Percentiles rank a stretch among this genome's conserved stretches.
Conservation (phyloP, 495 filamentous ascomycete genomes). For the Penicillium tannophilum region DNA sequence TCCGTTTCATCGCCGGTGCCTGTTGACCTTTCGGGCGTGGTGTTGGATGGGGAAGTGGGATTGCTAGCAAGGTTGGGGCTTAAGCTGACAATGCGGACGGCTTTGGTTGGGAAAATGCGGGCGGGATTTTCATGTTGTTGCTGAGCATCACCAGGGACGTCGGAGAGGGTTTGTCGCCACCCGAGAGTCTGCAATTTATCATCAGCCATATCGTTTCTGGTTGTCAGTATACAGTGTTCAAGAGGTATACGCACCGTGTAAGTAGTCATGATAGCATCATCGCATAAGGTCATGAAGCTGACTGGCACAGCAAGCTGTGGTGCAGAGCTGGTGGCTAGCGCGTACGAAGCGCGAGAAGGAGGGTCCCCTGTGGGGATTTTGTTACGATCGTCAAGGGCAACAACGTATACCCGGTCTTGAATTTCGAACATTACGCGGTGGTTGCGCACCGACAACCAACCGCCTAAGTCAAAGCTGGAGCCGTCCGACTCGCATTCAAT, state of each 20-base stretch:
- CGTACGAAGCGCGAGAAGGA: constrained; percentile 36
- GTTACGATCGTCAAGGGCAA: constrained; percentile 38
- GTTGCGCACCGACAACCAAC: constrained; percentile 43
- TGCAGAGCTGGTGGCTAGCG: constrained; percentile 37
- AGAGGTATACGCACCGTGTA: constrained; percentile 34
- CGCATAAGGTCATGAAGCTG: constrained; percentile 43
- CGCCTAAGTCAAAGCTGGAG: constrained; percentile 38
- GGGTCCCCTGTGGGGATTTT: constrained; percentile 29
- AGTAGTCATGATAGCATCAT: constrained; percentile 44
- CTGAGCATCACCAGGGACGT: constrained; percentile 19
- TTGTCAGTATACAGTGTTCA: not conserved
- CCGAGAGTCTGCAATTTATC: constrained; percentile 33
- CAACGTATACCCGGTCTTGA: constrained; percentile 40
- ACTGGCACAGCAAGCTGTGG: constrained; percentile 40
- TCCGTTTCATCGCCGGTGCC: constrained; percentile 5
- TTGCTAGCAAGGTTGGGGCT: constrained; percentile 24
- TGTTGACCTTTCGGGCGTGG: constrained; percentile 1
- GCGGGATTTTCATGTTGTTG: constrained; percentile 23
- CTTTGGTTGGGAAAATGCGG: constrained; percentile 42
- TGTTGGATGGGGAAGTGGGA: constrained; percentile 7
- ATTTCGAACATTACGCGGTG: constrained; percentile 47
- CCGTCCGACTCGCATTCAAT: constrained; percentile 44
- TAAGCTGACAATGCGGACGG: constrained; percentile 40
- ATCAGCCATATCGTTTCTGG: constrained; percentile 16
- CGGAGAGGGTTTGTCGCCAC: constrained; percentile 28